Conservation (phyloP, 805 yeast genomes). For the Soucietia sequanensis region DNA sequence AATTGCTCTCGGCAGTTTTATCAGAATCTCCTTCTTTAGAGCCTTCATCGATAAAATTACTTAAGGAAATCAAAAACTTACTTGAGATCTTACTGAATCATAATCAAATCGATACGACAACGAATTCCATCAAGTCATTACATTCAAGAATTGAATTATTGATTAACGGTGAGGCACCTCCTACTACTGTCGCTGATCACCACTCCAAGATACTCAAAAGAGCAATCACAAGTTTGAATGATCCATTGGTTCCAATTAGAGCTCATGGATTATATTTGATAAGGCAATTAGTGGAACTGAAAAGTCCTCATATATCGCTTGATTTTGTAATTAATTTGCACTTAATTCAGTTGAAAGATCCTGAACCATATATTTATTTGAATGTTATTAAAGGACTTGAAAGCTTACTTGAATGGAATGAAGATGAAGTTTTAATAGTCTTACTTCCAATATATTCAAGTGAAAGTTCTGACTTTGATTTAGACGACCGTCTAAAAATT, state of each 20-base stretch:
- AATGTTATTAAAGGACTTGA: conserved; percentile 81
- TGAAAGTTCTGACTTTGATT: conserved; percentile 18
- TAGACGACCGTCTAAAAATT: conserved; percentile 72
- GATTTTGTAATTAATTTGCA: conserved; percentile 62
- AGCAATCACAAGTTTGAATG: conserved; percentile 69
- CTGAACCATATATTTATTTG: conserved; percentile 84
- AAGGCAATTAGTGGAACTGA: conserved; percentile 49
- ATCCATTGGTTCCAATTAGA: conserved; percentile 77
- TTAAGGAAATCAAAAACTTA: conserved; percentile 25
- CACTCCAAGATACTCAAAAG: conserved; percentile 46
- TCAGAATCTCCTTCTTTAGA: conserved; percentile 29
- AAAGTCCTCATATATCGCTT: conserved; percentile 50
- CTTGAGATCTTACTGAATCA: conserved; percentile 10
- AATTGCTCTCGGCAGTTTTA: conserved; percentile 35
- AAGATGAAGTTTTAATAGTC: conserved; percentile 31
- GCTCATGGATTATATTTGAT: conserved; percentile 80
- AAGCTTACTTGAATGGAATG: conserved; percentile 49
- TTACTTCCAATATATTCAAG: conserved; percentile 39
- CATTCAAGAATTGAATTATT: conserved; percentile 26
- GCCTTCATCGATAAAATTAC: conserved; percentile 23
- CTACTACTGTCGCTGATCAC: conserved; percentile 18
- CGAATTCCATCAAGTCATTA: conserved; percentile 18
- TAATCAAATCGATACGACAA: conserved; percentile 5
- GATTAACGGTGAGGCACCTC: conserved; percentile 24
- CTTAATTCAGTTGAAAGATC: conserved; percentile 62